Base-by-base conservation (phyloP, 2,329 filamentous ascomycete genomes). In the Byssothecium circinans region DNA sequence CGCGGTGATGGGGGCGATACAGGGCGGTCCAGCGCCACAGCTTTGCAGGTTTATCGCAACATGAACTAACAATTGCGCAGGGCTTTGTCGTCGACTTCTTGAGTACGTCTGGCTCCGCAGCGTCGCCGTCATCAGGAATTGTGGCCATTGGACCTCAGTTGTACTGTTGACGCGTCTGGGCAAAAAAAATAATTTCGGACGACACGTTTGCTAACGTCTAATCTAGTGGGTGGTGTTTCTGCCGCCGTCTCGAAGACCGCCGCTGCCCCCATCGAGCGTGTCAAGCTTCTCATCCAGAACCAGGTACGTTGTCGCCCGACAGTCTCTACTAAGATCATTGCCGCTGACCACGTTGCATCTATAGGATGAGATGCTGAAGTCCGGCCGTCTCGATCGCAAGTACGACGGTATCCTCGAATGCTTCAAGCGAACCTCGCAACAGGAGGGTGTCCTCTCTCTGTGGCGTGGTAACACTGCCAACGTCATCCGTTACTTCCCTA, bases 381-480 rank as follows among this genome's bases (percentile, higher is more conserved):
- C 86, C 75, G 94, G 94, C 77, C 94, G 94, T 90, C 92, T 99
- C 64, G 90, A 95, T 85, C 87, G 87, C 80, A 95, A 92, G 81
- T 99, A 96, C 85, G 79, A 81, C 71, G 94, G 94, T 77, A 97
- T 99, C 75, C 72, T 59, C 54, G 94, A 99, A 77, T 97, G 94
- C 85, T 99, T 99, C 88, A 81, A 81, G 72, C 89, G 94, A 76
- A 97, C 94, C 75, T 84, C 83, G 61, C 85, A 86, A 72, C 82
- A 88, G 62, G 94, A 99, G 85, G 94, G 94, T 89, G 80, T 94
- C 70, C 86, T 94, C 78, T 86, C 92, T 62, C 85, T 99, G 72
- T 99, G 94, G 94, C 87, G 94, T 86, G 94, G 94, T 81, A 99
- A 99, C 90, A 99, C 94, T 76, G 94, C 94, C 90, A 99, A 99